Conservation (phyloP, 495 filamentous ascomycete genomes). For the Terfezia boudieri region DNA sequence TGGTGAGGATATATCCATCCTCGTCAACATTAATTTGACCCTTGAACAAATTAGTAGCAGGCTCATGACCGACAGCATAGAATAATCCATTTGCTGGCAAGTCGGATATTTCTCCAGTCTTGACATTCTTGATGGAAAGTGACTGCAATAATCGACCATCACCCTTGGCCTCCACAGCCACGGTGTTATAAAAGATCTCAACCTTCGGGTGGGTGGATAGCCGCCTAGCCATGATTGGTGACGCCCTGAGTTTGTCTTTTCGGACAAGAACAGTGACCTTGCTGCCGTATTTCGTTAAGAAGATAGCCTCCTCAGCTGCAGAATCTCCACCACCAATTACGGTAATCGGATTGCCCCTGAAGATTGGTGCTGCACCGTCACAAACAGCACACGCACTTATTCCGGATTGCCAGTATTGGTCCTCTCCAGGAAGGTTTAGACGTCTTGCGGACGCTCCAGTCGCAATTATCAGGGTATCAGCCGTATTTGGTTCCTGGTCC, state of each 20-base stretch:
- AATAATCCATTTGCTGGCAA: constrained; percentile 83
- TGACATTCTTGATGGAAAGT: constrained; percentile 56
- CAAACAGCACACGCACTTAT: constrained; percentile 95
- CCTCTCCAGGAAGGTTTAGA: constrained; percentile 66
- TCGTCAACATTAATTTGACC: constrained; percentile 65
- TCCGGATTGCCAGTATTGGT: constrained; percentile 88
- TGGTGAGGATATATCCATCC: constrained; percentile 71
- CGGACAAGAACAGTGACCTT: constrained; percentile 87
- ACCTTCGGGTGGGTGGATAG: constrained; percentile 68
- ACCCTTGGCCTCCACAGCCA: constrained; percentile 61
- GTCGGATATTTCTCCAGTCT: constrained; percentile 52
- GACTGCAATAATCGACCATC: constrained; percentile 73
- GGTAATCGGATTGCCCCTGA: constrained; percentile 80
- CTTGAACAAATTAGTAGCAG: constrained; percentile 69
- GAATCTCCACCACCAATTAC: constrained; percentile 96
- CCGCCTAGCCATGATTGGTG: constrained; percentile 77
- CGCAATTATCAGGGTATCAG: constrained; percentile 79
- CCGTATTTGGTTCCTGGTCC: constrained; percentile 52
- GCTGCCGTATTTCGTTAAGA: constrained; percentile 91
- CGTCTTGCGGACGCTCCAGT: constrained; percentile 82
- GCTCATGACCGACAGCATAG: constrained; percentile 94
- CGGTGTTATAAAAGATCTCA: constrained; percentile 62
- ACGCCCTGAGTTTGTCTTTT: constrained; percentile 61
- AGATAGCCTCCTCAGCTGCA: constrained; percentile 91
- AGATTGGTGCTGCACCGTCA: constrained; percentile 93